These are phyloP conservation scores for Epichloe sp. DNA, from an alignment of 2,329 filamentous ascomycete genomes.

Conservation along the genomic window DNA sequence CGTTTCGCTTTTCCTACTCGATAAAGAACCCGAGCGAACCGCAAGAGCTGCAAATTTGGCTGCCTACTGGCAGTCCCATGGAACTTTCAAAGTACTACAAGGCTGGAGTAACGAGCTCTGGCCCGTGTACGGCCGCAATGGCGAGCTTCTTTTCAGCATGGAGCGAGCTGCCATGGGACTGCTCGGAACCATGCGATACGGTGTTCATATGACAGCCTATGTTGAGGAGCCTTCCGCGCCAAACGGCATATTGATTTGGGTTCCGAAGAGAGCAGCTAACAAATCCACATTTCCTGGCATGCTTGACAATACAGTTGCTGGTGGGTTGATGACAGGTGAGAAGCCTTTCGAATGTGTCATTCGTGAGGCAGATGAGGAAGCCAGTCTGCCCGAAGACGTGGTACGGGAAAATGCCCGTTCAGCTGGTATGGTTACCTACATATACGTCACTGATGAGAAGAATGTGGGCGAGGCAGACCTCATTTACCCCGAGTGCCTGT, in stretches of 20 bases:
- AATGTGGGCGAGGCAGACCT: slow-evolving; percentile 71
- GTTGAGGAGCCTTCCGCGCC: slow-evolving; percentile 28
- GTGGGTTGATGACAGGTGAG: slow-evolving; percentile 66
- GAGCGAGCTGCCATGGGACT: slow-evolving; percentile 64
- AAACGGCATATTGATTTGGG: slow-evolving; percentile 65
- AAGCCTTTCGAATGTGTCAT: slow-evolving; percentile 69
- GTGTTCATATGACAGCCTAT: slow-evolving; percentile 71
- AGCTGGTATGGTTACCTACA: slow-evolving; percentile 68
- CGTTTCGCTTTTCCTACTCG: slow-evolving; percentile 47
- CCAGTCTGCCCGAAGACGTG: slow-evolving; percentile 57
- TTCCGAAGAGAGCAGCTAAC: slow-evolving; percentile 57
- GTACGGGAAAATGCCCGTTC: slow-evolving; percentile 47
- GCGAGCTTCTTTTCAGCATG: slow-evolving; percentile 55
- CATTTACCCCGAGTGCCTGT: slow-evolving; percentile 84
- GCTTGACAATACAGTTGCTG: slow-evolving; percentile 87
- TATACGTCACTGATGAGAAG: slow-evolving; percentile 61
- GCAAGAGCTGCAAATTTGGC: neutral
- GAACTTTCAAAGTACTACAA: slow-evolving; percentile 58
- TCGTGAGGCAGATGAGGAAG: slow-evolving; percentile 82
- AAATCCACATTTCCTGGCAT: slow-evolving; percentile 89
- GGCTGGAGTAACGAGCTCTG: slow-evolving; percentile 76
- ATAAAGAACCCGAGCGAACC: slow-evolving; percentile 34
- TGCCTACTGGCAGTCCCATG: slow-evolving; percentile 53
- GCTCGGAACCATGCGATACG: slow-evolving; percentile 66
- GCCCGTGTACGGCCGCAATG: slow-evolving; percentile 56